Conservation (phyloP, 768 basidiomycete species). For the Serendipita sp. region DNA sequence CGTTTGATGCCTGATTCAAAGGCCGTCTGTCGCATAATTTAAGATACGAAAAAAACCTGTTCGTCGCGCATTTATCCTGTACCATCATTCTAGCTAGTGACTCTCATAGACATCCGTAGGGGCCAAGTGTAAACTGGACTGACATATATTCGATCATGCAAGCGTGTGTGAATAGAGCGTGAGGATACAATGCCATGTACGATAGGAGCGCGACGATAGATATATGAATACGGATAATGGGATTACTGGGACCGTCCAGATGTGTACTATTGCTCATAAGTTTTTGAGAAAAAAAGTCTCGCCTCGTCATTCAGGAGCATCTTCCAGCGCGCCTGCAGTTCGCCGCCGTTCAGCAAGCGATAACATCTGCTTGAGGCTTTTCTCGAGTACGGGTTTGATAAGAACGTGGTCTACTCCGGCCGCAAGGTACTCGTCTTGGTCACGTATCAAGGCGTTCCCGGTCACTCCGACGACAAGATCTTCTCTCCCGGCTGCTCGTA, state of each 20-base stretch:
- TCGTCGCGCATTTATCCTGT: no score
- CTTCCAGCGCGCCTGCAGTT: constrained; percentile 1
- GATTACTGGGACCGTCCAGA: not conserved
- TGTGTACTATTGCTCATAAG: not conserved
- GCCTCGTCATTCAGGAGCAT: not conserved
- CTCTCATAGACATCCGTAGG: no score
- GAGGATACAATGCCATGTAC: not conserved
- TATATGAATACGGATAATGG: not conserved
- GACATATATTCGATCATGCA: no score
- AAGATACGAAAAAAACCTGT: no score
- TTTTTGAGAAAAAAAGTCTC: not conserved
- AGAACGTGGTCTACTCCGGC: constrained; percentile 64
- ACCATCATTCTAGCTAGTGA: no score
- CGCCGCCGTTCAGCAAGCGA: constrained; percentile 11
- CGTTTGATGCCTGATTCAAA: no score
- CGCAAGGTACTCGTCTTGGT: constrained; percentile 60
- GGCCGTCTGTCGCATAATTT: no score
- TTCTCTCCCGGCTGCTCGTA: constrained; percentile 45
- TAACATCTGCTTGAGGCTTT: constrained; percentile 13
- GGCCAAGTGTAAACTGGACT: no score
- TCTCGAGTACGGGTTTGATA: constrained; percentile 54
- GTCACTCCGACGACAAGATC: constrained; percentile 79
- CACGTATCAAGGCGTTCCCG: constrained; percentile 37
- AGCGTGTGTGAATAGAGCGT: not conserved
- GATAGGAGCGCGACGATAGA: not conserved